Evolutionary conservation across 345 rosid species (phyloP).

Genomic region (Citrus inodora): DNA sequence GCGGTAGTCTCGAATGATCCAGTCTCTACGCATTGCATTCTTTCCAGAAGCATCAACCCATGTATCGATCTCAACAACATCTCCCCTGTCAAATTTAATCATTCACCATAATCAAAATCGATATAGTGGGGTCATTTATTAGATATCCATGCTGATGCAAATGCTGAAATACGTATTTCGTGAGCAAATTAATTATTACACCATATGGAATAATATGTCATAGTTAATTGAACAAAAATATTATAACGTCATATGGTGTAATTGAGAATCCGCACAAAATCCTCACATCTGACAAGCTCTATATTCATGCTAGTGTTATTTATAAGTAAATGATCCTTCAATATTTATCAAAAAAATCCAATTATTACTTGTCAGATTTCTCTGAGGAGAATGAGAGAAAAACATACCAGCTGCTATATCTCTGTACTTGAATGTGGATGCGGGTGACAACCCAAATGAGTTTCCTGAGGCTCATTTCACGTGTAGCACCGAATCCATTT

Average conservation of each 20-base stretch:
- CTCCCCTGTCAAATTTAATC: slow-evolving; percentile 48
- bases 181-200: no score
- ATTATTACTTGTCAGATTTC: neutral
- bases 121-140: neutral
- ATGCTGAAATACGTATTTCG: no score
- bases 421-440: slow-evolving; percentile 53
- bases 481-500: slow-evolving; percentile 65
- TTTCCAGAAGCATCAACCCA: slow-evolving; percentile 64
- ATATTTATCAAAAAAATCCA: no score
- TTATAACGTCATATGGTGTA: no score
- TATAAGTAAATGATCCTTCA: no score
- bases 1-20: slow-evolving; percentile 48
- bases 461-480: slow-evolving; percentile 53
- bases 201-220: no score
- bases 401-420: slow-evolving; percentile 51
- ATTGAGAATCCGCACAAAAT: no score
- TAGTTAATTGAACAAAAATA: no score
- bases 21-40: slow-evolving; percentile 71
- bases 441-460: slow-evolving; percentile 70
- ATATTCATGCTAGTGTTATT: no score
- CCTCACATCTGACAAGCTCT: no score
- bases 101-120: neutral
- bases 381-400: neutral
- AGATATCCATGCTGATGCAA: no score
- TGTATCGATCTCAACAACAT: slow-evolving; percentile 56